Base-by-base conservation (phyloP, 768 basidiomycete species). In the Boletus patriciae region DNA sequence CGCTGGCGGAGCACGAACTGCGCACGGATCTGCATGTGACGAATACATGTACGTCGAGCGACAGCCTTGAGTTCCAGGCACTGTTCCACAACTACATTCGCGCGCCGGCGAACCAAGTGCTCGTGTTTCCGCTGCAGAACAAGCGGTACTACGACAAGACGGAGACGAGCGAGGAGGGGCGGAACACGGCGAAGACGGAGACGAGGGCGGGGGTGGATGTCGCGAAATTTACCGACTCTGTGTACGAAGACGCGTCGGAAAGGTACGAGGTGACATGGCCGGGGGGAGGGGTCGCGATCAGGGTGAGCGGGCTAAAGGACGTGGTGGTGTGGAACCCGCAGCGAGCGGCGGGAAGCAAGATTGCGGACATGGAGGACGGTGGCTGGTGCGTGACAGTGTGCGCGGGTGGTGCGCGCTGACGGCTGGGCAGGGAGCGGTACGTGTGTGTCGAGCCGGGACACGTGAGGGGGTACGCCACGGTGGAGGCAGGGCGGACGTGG, bases 291-390 rank as follows among this genome's bases (percentile, higher is more conserved):
- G 55, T 92, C 23, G 73, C 76, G 42, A 74, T 92, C 44, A 77
- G 70, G 56, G 77, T 80, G 18, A 68, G 55, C n/a, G 79, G 81
- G 42, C 74, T 92, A 60, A 87, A 86, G 66, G 87, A 93, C 57
- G 83, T 94, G 8, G 93, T 94, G n/a, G 76, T 96, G 40, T 98
- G 97, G 96, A 98, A 99, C 75, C 96, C 97, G 8, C 85, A 85
- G 63, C 78, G 76, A 33, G 83, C 80, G 57, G 77, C 72, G 13
- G 93, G 93, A 0, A 75, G 77, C 23, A 87, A 83, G 65, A 88
- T 98, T 10, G 84, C 72, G 13, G 96, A 99, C 68, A 93, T 99
- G 92, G 92, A 98, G 67, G 79, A 81, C 7, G 80, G 81, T 0
- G 96, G 95, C 69, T 95, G 92, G 92, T 94, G 68, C 59, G 55